Conservation (phyloP, 495 filamentous ascomycete genomes). For the Talaromyces trachyspermus region DNA sequence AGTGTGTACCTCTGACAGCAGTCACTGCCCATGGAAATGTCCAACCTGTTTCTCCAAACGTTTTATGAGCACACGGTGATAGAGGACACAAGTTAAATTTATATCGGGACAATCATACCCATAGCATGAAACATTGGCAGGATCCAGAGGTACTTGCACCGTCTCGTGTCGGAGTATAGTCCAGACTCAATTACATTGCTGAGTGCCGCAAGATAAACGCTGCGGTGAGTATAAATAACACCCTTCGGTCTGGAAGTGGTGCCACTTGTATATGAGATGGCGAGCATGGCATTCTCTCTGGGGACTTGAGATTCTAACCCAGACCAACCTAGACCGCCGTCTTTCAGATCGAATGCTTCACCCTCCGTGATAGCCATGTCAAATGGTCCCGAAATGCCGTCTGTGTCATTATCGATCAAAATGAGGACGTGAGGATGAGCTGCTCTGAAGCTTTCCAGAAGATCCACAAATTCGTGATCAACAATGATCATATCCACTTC, state of each 20-base stretch:
- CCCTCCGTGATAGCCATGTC: conserved; percentile 79
- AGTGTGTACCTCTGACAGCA: conserved; percentile 86
- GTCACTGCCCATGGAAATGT: conserved; percentile 86
- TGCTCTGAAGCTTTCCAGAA: conserved; percentile 58
- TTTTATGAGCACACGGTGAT: not conserved
- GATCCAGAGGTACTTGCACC: conserved; percentile 83
- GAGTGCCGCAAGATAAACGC: conserved; percentile 69
- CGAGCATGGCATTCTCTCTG: conserved; percentile 72
- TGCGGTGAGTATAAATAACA: conserved; percentile 35
- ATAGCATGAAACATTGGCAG: conserved; percentile 95
- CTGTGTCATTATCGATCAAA: conserved; percentile 80
- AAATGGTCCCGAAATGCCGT: conserved; percentile 68
- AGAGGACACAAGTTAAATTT: not conserved
- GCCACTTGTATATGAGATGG: conserved; percentile 45
- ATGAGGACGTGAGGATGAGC: conserved; percentile 53
- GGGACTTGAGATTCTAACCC: conserved; percentile 58
- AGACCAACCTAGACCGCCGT: conserved; percentile 64
- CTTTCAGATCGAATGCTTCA: conserved; percentile 54
- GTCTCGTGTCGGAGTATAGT: conserved; percentile 57
- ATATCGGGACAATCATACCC: conserved; percentile 36
- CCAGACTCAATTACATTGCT: conserved; percentile 85
- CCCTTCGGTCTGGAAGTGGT: conserved; percentile 39
- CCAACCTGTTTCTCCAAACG: too few species aligned
- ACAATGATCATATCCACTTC: conserved; percentile 85
- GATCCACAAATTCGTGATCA: conserved; percentile 64